Evolutionary conservation across 192 early-diverging fungal species (phyloP).

Genomic region (Fimicolochytrium jonesii): DNA sequence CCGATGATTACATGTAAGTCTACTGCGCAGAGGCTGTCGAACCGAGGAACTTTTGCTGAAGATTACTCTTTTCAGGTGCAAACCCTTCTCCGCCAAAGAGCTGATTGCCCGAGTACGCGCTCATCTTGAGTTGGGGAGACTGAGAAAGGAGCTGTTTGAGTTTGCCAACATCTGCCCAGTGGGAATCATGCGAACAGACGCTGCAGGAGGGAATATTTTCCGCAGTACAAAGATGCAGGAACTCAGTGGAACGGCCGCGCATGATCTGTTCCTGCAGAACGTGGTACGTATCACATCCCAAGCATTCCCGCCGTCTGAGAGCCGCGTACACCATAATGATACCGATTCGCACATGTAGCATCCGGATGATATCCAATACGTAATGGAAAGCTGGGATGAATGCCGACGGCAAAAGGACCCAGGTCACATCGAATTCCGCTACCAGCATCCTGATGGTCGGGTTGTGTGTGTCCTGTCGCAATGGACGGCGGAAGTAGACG

Average conservation of each 20-base stretch:
- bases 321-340: no score
- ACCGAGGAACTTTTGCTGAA: no score
- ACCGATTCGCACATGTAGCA: no score
- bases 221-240: background rate
- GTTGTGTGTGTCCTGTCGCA: constrained; percentile 1
- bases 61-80: no score
- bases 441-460: background rate
- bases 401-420: constrained; percentile 3
- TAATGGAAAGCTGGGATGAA: background rate
- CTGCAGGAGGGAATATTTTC: background rate
- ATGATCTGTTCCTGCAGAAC: no score
- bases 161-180: constrained; percentile 5
- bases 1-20: constrained; percentile 6
- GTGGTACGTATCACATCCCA: no score
- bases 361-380: no score
- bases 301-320: no score
- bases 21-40: no score
- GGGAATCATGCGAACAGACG: constrained; percentile 1
- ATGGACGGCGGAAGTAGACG: background rate
- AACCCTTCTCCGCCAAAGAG: constrained; percentile 47
- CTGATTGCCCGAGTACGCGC: constrained; percentile 43
- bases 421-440: constrained; percentile 4
- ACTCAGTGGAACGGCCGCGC: background rate
- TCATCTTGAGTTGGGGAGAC: constrained; percentile 41
- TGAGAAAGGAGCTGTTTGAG: constrained; percentile 34